Evolutionary conservation across 1,139 yeast genomes (phyloP).

Genomic region (Kurtzmaniella quercitrusa): DNA sequence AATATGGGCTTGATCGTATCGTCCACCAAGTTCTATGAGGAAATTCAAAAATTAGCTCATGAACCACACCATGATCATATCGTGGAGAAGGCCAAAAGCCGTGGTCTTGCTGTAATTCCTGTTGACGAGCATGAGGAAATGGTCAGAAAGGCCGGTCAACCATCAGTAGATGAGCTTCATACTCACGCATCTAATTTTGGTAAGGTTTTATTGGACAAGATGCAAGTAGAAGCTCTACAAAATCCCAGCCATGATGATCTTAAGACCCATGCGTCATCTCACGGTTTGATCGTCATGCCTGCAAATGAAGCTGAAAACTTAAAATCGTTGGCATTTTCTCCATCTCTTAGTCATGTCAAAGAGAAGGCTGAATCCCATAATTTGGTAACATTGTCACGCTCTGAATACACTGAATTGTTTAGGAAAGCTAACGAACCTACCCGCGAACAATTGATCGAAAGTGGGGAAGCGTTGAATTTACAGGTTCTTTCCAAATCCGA

Average conservation of each 20-base stretch:
- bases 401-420: constrained; percentile 34
- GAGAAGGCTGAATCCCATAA: constrained; percentile 31
- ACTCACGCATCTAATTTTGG: constrained; percentile 3
- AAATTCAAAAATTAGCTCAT: constrained; percentile 22
- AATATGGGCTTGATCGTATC: constrained; percentile 30
- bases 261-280: constrained; percentile 7
- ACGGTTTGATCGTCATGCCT: constrained; percentile 14
- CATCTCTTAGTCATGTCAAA: constrained; percentile 31
- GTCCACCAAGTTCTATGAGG: constrained; percentile 25
- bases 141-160: constrained; percentile 15
- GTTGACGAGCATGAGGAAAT: constrained; percentile 16
- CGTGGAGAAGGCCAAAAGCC: constrained; percentile 22
- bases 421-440: constrained; percentile 29
- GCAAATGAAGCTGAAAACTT: constrained; percentile 16
- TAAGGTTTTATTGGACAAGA: constrained; percentile 6
- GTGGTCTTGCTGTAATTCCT: constrained; percentile 13
- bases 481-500: constrained; percentile 9
- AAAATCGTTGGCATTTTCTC: constrained; percentile 24
- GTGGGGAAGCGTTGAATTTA: constrained; percentile 11
- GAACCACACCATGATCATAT: constrained; percentile 24
- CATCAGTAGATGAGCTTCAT: constrained; percentile 15
- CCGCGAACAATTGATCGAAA: constrained; percentile 7
- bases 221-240: constrained; percentile 11
- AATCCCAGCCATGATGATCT: constrained; percentile 5
- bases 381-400: constrained; percentile 29